phyloP scores from a whole-genome alignment of 2,329 filamentous ascomycete genomes.

The Exophiala sideris region DNA sequence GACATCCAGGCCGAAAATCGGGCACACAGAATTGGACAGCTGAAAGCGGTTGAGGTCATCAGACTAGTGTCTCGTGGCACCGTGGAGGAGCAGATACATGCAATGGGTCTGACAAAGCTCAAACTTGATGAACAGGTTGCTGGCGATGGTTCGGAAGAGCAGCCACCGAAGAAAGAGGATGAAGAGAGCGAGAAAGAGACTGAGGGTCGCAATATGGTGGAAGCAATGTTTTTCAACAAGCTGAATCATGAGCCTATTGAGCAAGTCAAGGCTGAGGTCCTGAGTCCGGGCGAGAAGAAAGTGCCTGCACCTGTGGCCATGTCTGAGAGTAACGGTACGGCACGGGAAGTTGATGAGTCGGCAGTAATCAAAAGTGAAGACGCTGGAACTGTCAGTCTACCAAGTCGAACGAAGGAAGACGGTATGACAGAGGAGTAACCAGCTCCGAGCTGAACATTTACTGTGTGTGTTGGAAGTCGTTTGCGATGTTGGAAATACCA shows the following conservation, averaged over 20 bases:
- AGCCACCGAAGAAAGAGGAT: constrained; percentile 13
- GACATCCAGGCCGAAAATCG: constrained; percentile 98
- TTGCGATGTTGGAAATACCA: too few relatives aligned
- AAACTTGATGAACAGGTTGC: constrained; percentile 75
- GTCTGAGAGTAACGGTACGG: too few relatives aligned
- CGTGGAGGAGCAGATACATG: constrained; percentile 90
- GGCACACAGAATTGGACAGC: constrained; percentile 91
- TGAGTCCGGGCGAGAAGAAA: constrained; percentile 13
- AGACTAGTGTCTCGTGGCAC: constrained; percentile 75
- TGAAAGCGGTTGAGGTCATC: constrained; percentile 82
- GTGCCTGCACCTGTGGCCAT: too few relatives aligned
- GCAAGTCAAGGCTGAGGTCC: constrained; percentile 18
- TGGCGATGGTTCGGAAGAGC: constrained; percentile 49
- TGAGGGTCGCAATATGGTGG: constrained; percentile 48
- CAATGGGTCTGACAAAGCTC: constrained; percentile 87
- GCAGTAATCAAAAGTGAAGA: too few relatives aligned
- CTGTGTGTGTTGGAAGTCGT: too few relatives aligned
- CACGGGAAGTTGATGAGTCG: too few relatives aligned
- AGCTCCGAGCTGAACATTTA: too few relatives aligned
- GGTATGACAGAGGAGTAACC: too few relatives aligned
- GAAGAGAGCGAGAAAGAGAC: constrained; percentile 40
- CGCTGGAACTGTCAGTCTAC: too few relatives aligned
- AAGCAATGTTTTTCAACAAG: constrained; percentile 48
- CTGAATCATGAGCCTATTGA: constrained; percentile 29
- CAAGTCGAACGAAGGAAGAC: too few relatives aligned